phyloP scores from a whole-genome alignment of 108 stramenopile genomes.

The Seminavis robusta region DNA sequence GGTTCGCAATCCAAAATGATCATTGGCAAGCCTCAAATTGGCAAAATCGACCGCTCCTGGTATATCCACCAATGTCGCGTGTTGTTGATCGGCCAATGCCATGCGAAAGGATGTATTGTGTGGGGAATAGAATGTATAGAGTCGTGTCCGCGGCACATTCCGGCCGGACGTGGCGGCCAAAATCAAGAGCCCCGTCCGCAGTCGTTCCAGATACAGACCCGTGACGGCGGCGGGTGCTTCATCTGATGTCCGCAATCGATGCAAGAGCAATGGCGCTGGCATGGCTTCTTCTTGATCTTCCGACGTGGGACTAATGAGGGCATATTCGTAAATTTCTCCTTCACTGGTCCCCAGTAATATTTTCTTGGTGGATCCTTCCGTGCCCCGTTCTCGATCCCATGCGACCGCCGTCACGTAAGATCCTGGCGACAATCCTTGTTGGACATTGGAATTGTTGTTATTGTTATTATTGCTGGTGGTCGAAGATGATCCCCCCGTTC shows the following conservation, averaged over 20 bases:
- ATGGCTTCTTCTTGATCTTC: slow-evolving; percentile 18
- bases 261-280: slow-evolving; percentile 19
- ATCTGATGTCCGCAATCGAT: slow-evolving; percentile 25
- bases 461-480: slow-evolving; percentile 1
- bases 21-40: slow-evolving; percentile 60
- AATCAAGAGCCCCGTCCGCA: slow-evolving; percentile 54
- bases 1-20: slow-evolving; percentile 65
- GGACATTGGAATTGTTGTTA: slow-evolving; percentile 21
- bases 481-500: slow-evolving; percentile 3
- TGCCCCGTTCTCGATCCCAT: slow-evolving; percentile 79
- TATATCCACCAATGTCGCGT: slow-evolving; percentile 60
- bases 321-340: slow-evolving; percentile 83
- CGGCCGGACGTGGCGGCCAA: slow-evolving; percentile 66
- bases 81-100: slow-evolving; percentile 46
- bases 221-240: slow-evolving; percentile 38
- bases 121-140: slow-evolving; percentile 69
- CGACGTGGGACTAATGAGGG: slow-evolving; percentile 46
- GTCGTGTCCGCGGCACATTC: slow-evolving; percentile 66
- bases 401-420: slow-evolving; percentile 81
- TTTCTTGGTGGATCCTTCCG: slow-evolving; percentile 73
- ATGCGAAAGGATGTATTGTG: slow-evolving; percentile 43
- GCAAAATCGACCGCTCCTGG: slow-evolving; percentile 76
- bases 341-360: slow-evolving; percentile 70
- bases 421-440: slow-evolving; percentile 63
- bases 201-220: slow-evolving; percentile 52